These are phyloP conservation scores for Thielaviopsis euricoi DNA, from an alignment of 2,329 filamentous ascomycete genomes.

Conservation along the genomic window DNA sequence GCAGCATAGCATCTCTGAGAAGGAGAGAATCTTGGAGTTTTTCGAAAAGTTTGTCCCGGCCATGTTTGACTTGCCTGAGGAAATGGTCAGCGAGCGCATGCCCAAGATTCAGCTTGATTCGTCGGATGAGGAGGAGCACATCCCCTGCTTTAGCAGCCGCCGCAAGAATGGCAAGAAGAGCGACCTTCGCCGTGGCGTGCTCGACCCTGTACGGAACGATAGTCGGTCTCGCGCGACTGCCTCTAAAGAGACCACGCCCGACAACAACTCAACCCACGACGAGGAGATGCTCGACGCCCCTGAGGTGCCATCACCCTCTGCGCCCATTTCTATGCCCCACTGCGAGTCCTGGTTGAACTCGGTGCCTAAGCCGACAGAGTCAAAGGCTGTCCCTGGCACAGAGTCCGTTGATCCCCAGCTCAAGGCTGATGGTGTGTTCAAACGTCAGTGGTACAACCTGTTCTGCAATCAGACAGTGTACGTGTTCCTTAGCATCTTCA, in stretches of 20 bases:
- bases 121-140: constrained; percentile 58
- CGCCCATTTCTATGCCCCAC: constrained; percentile 33
- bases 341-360: constrained; percentile 46
- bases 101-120: constrained; percentile 53
- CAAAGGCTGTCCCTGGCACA: constrained; percentile 22
- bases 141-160: constrained; percentile 46
- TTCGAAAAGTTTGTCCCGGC: constrained; percentile 59
- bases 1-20: constrained; percentile 55
- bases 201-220: constrained; percentile 61
- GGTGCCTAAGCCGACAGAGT: constrained; percentile 38
- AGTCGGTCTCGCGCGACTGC: constrained; percentile 53
- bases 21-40: constrained; percentile 57
- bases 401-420: constrained; percentile 45
- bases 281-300: constrained; percentile 53
- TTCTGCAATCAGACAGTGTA: constrained; percentile 86
- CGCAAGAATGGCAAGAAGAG: constrained; percentile 62
- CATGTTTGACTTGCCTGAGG: constrained; percentile 62
- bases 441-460: constrained; percentile 68
- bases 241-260: constrained; percentile 81
- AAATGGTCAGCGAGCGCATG: constrained; percentile 49
- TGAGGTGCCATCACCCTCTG: constrained; percentile 41
- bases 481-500: constrained; percentile 87
- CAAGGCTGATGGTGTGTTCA: constrained; percentile 66
- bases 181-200: constrained; percentile 68
- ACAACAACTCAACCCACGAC: constrained; percentile 59